Base-by-base conservation (phyloP, 139 green algal species). In the Asterochloris sp. region DNA sequence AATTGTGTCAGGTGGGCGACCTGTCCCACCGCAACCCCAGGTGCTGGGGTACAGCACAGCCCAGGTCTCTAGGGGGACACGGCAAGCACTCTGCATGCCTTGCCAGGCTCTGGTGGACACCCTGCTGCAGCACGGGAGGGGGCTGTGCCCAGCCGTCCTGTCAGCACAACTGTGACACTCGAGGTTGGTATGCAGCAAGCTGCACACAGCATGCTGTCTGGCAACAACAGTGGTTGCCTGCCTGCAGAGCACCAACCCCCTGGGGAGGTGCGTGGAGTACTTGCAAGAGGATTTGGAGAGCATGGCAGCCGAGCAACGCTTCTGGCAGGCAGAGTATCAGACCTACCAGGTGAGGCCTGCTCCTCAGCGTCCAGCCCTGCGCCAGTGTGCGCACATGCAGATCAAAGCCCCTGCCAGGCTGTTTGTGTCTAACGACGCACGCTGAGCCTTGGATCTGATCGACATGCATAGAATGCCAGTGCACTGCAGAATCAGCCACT, bases 221-320 rank as follows among this genome's bases (percentile, higher is more conserved):
- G 38, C 38, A 54, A 54, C 38, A 54, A 54, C 38, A 54, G 38
- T 54, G 38, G 6, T 54, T 54, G 38, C 38, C 38, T 54, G 23
- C 13, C 21, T 80, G 76, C 76, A 80, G 84, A 88, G 80, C 83
- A 90, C 87, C 38, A 88, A 90, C 61, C 92, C 92, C 13, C 87
- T 95, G 73, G 91, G 86, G 16, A 91, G 89, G 80, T 87, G 66
- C 47, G 91, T 95, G 86, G 92, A 95, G 83, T 91, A 92, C 80
- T 77, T 95, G 76, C 85, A 91, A 82, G 89, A 91, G 82, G 89
- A 93, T 79, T 38, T 92, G 13, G 89, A 92, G 83, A 89, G 84
- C 74, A 93, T 93, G 89, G 47, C 28, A 28, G 86, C 89, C 71
- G 89, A 93, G 64, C 24, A 66, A 27, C 87, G 86, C 62, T 93